Evolutionary conservation across 805 yeast genomes (phyloP).

Genomic region (Helenozyma rhizophorensis): DNA sequence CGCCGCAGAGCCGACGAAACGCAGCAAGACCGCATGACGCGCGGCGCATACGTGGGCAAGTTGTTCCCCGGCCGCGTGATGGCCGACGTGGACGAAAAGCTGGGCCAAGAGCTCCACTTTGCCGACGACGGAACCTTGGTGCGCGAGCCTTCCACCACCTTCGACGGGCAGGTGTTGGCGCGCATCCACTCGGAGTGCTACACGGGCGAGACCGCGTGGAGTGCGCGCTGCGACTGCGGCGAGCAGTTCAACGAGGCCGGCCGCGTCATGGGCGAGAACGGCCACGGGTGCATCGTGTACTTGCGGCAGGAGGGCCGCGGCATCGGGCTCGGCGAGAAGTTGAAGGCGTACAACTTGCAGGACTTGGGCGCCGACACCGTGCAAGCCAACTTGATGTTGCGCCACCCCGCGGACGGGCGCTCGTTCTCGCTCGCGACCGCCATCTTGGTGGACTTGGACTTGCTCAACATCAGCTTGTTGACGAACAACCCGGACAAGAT

Average conservation of each 20-base stretch:
- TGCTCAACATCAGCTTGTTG: constrained; percentile 64
- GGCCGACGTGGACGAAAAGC: constrained; percentile 55
- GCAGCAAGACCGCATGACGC: constrained; percentile 92
- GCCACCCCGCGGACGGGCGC: constrained; percentile 98
- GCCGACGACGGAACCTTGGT: constrained; percentile 28
- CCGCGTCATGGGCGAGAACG: constrained; percentile 77
- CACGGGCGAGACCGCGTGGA: constrained; percentile 99
- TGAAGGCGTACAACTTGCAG: constrained; percentile 94
- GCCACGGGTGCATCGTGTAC: constrained; percentile 93
- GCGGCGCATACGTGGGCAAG: constrained; percentile 95
- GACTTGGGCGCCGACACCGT: constrained; percentile 99
- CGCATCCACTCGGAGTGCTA: constrained; percentile 97
- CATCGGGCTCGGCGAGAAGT: constrained; percentile 95
- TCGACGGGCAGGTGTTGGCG: constrained; percentile 50
- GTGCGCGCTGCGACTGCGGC: constrained; percentile 98
- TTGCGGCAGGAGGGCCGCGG: constrained; percentile 98
- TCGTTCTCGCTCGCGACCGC: constrained; percentile 93
- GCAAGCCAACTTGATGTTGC: constrained; percentile 83
- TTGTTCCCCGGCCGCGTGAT: constrained; percentile 77
- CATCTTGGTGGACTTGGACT: constrained; percentile 77
- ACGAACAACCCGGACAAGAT: constrained; percentile 97
- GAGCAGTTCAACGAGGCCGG: constrained; percentile 99
- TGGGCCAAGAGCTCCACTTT: constrained; percentile 25
- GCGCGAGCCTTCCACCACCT: constrained; percentile 21
- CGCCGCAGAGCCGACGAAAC: constrained; percentile 62